These are phyloP conservation scores for Penicillium expansum DNA, from an alignment of 2,329 filamentous ascomycete species.

Conservation along the genomic window DNA sequence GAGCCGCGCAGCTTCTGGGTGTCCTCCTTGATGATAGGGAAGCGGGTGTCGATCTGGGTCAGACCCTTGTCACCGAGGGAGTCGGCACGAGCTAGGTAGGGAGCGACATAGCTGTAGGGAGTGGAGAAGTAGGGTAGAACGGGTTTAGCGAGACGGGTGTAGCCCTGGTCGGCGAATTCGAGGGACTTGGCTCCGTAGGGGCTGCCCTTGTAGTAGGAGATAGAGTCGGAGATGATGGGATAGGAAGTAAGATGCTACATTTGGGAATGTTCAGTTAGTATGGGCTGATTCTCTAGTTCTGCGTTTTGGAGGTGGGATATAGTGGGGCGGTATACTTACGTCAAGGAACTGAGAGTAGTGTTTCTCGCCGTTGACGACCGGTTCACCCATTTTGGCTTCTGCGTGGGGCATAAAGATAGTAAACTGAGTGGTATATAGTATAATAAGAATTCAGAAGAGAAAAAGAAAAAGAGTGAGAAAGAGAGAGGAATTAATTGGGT, in stretches of 20 bases:
- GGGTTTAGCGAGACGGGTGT: constrained; percentile 72
- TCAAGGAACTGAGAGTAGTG: constrained; percentile 48
- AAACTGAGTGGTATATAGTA: neutral
- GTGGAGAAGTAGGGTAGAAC: constrained; percentile 73
- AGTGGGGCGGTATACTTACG: constrained; percentile 30
- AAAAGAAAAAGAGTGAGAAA: neutral
- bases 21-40: constrained; percentile 73
- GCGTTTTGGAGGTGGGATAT: neutral
- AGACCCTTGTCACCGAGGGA: constrained; percentile 70
- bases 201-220: constrained; percentile 75
- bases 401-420: constrained; percentile 49
- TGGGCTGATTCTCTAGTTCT: neutral
- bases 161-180: constrained; percentile 70
- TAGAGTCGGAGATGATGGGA: constrained; percentile 75
- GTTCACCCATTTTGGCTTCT: constrained; percentile 45
- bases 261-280: constrained; percentile 20
- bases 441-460: neutral
- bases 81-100: constrained; percentile 82
- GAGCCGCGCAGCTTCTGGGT: constrained; percentile 67
- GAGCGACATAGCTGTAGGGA: constrained; percentile 77
- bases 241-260: constrained; percentile 77
- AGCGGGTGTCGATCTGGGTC: constrained; percentile 64
- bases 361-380: constrained; percentile 51
- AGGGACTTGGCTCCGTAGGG: constrained; percentile 81
- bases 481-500: constrained; percentile 4